A percentile compares a stretch with the other conserved stretches of the same genome.
These are phyloP conservation scores for Aquilaria yunnanensis DNA, from an alignment of 345 rosid genomes.

Conservation along the genomic window DNA sequence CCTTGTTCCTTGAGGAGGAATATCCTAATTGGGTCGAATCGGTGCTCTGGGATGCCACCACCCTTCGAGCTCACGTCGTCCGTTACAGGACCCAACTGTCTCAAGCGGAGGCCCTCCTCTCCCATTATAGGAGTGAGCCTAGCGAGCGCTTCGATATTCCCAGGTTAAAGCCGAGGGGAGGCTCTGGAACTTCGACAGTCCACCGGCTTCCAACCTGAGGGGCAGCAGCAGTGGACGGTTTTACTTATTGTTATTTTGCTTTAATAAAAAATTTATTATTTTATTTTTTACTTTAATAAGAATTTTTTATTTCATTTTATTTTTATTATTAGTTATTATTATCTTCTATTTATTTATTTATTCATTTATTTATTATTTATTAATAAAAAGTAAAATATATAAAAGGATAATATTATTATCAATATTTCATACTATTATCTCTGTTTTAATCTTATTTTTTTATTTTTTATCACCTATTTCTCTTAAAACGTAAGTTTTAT, in stretches of 20 bases:
- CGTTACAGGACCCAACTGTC: conserved; percentile 58
- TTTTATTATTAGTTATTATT: too few relatives aligned
- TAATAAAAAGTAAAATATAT: too few relatives aligned
- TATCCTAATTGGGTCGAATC: conserved; percentile 45
- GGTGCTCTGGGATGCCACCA: conserved; percentile 39
- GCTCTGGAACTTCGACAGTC: conserved; percentile 75
- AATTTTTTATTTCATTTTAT: too few relatives aligned
- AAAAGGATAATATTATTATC: too few relatives aligned
- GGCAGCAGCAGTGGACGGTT: conserved; percentile 29
- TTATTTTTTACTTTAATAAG: too few relatives aligned
- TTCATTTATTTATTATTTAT: too few relatives aligned
- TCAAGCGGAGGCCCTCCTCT: conserved; percentile 39
- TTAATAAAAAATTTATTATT: too few relatives aligned
- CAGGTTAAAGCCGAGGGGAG: conserved; percentile 40
- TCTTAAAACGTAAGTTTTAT: too few relatives aligned
- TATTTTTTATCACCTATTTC: too few relatives aligned
- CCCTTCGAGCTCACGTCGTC: conserved; percentile 53
- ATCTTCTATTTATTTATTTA: too few relatives aligned
- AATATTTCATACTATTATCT: too few relatives aligned
- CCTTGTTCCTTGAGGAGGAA: conserved; percentile 71
- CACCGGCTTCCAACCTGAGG: conserved; percentile 37
- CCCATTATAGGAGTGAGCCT: conserved; percentile 32
- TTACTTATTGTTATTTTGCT: conserved; percentile 23
- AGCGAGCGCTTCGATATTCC: conserved; percentile 35
- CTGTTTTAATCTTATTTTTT: too few relatives aligned